Base-by-base conservation (phyloP, 495 filamentous ascomycete species). In the Hyphodiscus hymeniophilus region DNA sequence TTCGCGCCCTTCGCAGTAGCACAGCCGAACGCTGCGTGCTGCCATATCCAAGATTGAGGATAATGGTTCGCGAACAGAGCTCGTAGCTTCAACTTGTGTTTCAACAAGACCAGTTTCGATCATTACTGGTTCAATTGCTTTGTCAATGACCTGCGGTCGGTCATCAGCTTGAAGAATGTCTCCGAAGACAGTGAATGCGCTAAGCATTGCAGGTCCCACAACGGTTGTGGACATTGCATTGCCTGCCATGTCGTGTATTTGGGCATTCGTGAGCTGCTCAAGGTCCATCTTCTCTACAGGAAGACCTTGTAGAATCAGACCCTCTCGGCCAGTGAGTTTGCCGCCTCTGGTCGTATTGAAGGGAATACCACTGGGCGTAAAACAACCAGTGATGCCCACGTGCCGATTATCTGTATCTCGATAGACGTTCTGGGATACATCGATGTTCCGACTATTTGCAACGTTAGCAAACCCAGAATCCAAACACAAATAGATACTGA, bases 211-310 rank as follows among this genome's bases (percentile, higher is more conserved):
- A 3, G 76, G 69, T 1, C 84, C 82, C 4, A 90, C 78, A 7
- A 87, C 82, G 0, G 87, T 84, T 3, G 81, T 76, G 2, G 75
- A 76, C 88, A 94, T 94, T 0, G 88, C 88, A 58, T 94, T 94
- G 0, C 88, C 88, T 2, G 84, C 85, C 5, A 94, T 68, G 48
- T 89, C 77, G 42, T 80, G 77, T 7, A 88, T 66, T 22, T 92
- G 70, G 8, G 66, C 65, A 32, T 85, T 72, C 0, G 69, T 76
- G 54, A 92, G 82, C 28, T 69, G 69, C 1, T 77, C 80, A 4
- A 90, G 63, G 1, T 81, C 62, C 12, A 92, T 60, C 13, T 73
- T 69, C 31, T 80, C 61, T 3, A 84, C 54, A 0, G 85, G 82
- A 31, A 94, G 60, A 0, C 87, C 88, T 63, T 94, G 88, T 18